Evolutionary conservation across 2,329 filamentous ascomycete species (phyloP).

Genomic region (Fusarium vanettenii): DNA sequence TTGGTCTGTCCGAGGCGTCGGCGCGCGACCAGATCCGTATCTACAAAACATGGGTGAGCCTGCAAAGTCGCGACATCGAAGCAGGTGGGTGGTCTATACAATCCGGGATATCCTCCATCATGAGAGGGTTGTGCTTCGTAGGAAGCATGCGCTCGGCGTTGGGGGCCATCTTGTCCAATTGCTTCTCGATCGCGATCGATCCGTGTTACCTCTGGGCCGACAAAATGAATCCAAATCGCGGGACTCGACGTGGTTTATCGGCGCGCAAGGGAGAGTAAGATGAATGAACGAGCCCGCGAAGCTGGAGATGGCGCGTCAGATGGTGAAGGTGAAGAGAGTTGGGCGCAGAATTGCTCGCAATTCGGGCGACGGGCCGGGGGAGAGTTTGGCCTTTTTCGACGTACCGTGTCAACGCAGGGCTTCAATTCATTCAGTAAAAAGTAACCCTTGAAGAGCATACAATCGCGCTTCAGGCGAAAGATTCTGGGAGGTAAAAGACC

Average conservation of each 20-base stretch:
- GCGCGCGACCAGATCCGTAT: conserved; percentile 80
- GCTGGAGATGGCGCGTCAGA: conserved; percentile 31
- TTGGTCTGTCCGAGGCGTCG: conserved; percentile 94
- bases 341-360: conserved; percentile 22
- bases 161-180: conserved; percentile 51
- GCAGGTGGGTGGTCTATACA: conserved; percentile 59
- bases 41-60: conserved; percentile 57
- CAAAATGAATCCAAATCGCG: conserved; percentile 35
- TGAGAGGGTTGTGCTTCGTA: conserved; percentile 71
- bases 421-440: conserved; percentile 37
- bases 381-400: conserved; percentile 23
- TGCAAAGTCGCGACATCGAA: conserved; percentile 20
- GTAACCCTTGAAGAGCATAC: conserved; percentile 11
- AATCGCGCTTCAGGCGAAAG: conserved; percentile 28
- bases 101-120: conserved; percentile 71
- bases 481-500: conserved; percentile 10
- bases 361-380: conserved; percentile 25
- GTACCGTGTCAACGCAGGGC: conserved; percentile 43
- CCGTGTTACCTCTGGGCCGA: conserved; percentile 16
- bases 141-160: conserved; percentile 63
- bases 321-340: conserved; percentile 14
- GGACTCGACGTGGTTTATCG: conserved; percentile 1
- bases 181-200: conserved; percentile 31
- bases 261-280: conserved; percentile 28
- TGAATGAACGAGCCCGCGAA: conserved; percentile 17